Base-by-base conservation (phyloP, 768 basidiomycete species). In the Boletus rubropictus region DNA sequence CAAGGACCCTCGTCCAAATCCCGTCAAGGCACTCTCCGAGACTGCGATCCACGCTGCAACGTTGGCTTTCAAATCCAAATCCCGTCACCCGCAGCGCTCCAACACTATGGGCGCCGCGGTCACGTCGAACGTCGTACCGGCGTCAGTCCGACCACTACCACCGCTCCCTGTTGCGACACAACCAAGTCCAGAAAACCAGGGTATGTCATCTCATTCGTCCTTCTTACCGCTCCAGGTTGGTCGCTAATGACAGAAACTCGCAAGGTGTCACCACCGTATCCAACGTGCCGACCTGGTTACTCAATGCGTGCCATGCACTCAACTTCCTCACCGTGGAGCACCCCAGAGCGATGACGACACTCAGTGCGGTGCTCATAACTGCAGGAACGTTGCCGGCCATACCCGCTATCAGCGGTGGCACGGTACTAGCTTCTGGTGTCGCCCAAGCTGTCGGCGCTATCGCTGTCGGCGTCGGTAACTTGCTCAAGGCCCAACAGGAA, bases 371-470 rank as follows among this genome's bases (percentile, higher is more conserved):
- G 43, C 76, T 89, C 49, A 85, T 89, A 60, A 86, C 86, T 3
- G 83, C 82, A 27, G 87, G 86, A 29, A 81, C 82, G 27, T 71
- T 89, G 35, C 86, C 86, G 1, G 68, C 84, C 0, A 76, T 89
- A 27, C 86, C 86, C 18, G 84, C 75, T 2, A 77, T 89, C 58
- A 72, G 72, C 40, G 85, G 86, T 18, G 86, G 86, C 9, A 82
- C 83, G 0, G 70, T 86, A 42, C 71, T 89, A 29, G 86, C 87
- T 9, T 78, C 84, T 14, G 75, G 81, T 11, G 81, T 87, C 12
- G 84, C 79, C 12, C 86, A 89, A 54, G 86, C 87, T 1, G 80
- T 86, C 21, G 86, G 87, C 9, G 85, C 85, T 1, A 81, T 89
- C 49, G 87, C 86, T 1, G 76, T 89, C 3, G 86, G 87, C 3